Evolutionary conservation across 2,329 filamentous ascomycete genomes (phyloP).

Genomic region (Trichoderma guizhouense): DNA sequence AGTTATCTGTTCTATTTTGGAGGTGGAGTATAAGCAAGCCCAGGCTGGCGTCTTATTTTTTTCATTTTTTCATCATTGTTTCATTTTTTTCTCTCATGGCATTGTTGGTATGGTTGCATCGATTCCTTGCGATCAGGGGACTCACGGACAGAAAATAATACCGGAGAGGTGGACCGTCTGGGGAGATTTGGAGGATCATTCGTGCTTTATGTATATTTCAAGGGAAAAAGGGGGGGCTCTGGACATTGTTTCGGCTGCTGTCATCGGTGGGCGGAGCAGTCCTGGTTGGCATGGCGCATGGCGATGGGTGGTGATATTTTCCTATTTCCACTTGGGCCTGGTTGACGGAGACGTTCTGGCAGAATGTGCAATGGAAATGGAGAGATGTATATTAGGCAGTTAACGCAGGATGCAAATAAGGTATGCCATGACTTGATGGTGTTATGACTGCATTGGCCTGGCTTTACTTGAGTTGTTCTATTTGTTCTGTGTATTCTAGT

Average conservation of each 20-base stretch:
- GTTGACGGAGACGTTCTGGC: conserved; percentile 7
- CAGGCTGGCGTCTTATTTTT: conserved; percentile 20
- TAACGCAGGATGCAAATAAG: conserved; percentile 10
- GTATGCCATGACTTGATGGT: conserved; percentile 11
- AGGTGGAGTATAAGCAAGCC: conserved; percentile 24
- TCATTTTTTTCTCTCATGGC: conserved; percentile 19
- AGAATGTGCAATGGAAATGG: conserved; percentile 12
- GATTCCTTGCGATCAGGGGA: conserved; percentile 14
- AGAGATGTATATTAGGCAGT: conserved; percentile 19
- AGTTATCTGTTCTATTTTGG: conserved; percentile 22
- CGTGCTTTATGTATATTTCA: conserved; percentile 19
- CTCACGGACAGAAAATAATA: conserved; percentile 14
- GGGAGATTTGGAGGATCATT: conserved; percentile 9
- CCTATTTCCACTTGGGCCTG: conserved; percentile 15
- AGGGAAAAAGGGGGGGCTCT: conserved; percentile 5
- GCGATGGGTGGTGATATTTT: conserved; percentile 18
- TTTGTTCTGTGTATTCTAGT: not conserved
- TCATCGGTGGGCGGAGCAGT: conserved; percentile 20
- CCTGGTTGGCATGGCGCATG: conserved; percentile 21
- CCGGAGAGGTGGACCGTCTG: not conserved
- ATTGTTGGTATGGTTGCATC: conserved; percentile 22
- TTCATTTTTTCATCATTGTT: conserved; percentile 7
- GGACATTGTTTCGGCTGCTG: conserved; percentile 18
- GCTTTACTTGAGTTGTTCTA: not conserved
- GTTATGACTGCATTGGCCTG: not conserved